Evolutionary conservation across 2,329 filamentous ascomycete species (phyloP), one percentile per base, ranked within the genome.

Genomic region (Calonectria pseudoturangicola): DNA sequence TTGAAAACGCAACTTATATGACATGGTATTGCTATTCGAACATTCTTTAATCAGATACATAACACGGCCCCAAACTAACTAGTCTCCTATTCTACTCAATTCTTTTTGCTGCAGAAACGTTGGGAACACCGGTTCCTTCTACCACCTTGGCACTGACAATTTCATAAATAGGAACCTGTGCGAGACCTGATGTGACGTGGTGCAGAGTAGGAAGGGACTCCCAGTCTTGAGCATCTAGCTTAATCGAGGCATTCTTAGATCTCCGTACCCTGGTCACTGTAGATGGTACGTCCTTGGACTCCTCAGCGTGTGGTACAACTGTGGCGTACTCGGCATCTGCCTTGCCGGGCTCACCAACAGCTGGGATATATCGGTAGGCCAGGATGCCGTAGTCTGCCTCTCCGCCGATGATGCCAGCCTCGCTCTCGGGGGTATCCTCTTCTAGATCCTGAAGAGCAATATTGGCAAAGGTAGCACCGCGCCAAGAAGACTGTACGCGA

Each of bases 281-380:
- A 36, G 63, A 67, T 30, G 71, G 72, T 15, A 76, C 72, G 7
- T 73, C 70, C 66, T 70, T 73, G 28, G 60, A 63, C 51, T 75
- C 72, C 76, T 74, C 83, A 82, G 84, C 82, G 41, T 83, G 81
- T 7, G 82, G 81, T 16, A 85, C 80, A 68, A 86, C 81, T 9
- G 82, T 81, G 1, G 88, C 84, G 77, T 92, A 90, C 74, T 90
- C 88, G 2, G 85, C 87, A 66, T 92, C 91, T 0, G 89, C 83
- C 68, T 87, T 83, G 0, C 89, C 89, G 2, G 81, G 85, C 27
- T 83, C 83, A 1, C 89, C 89, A 1, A 90, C 89, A 4, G 85
- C 83, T 0, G 91, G 91, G 0, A 93, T 86, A 75, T 92, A 92
- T 39, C 88, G 85, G 79, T 92, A 88, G 13, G 87, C 84, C n/a